Base-by-base conservation (phyloP, 2,329 filamentous ascomycete species). In the Aureobasidium namibiae region DNA sequence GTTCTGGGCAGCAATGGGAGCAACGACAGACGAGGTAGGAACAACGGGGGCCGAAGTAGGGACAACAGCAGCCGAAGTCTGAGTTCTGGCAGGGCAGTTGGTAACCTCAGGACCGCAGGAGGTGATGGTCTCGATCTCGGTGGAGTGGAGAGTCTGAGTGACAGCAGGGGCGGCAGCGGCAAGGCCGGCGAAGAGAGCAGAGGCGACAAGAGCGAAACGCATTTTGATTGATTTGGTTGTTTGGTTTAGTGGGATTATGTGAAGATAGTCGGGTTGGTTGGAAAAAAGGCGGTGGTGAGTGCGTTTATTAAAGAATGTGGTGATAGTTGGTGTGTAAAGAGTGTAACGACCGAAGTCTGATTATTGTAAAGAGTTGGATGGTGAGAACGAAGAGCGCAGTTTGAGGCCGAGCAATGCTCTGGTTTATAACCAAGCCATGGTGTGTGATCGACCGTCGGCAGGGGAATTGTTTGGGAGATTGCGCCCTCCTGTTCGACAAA, bases 321-420 rank as follows among this genome's bases (percentile, higher is more conserved):
- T 46, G 59, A 56, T 61, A 56, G 57, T 58, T 63, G 49, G 56
- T 62, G 63, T 39, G 60, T 63, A 61, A 66, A 65, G 67, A 68
- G 64, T 65, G 67, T 41, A 62, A 66, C 63, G 66, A 68, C 66
- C 66, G 66, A 67, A 67, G 66, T 68, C 66, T 63, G 60, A 60
- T 54, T 57, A 48, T 48, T 57, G 54, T 38, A 46, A 31, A 14
- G 42, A 46, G 42, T 46, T 48, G 41, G 54, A 57, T 57, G 42
- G 54, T 46, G 53, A 57, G 23, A 16, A 57, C 33, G 33, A 48
- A 39, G 42, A 38, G 23, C 21, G 18, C 21, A 44, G 21, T 24
- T 48, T 3, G 21, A 26, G 41, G n/a, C 33, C 21, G 52, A 44
- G 52, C 52, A 45, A 39, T 26, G 39, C 38, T 24, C 31, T 56